Base-by-base conservation (phyloP, 2,329 filamentous ascomycete species). In the Sporothrix curviconia region DNA sequence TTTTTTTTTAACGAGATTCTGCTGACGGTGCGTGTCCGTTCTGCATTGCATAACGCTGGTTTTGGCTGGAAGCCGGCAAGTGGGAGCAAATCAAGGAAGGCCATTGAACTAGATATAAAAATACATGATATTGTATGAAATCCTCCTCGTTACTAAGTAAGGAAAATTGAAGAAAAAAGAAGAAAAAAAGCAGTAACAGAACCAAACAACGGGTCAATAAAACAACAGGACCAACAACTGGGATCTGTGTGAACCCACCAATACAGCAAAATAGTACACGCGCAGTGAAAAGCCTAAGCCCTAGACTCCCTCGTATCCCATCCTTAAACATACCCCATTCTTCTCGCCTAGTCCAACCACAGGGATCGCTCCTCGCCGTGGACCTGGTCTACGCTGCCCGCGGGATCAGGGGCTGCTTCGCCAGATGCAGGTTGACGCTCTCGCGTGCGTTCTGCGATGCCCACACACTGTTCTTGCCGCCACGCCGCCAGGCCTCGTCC, bases 401-500 rank as follows among this genome's bases (percentile, higher is more conserved):
- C 25, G 62, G 62, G 30, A 63, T 63, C 57, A 63, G 57, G 17
- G 72, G 75, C 63, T 79, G 78, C 67, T 79, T 80, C 3, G 79
- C 76, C 53, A 86, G 71, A 67, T 86, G 68, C 50, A 84, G 76
- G 63, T 80, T 84, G 34, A 86, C 82, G 62, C 82, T 84, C 73
- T 86, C 83, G 59, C 79, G 74, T 36, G 81, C 81, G 62, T 81
- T 83, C 59, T 78, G 71, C 49, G 80, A 81, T 15, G 72, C 70
- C 81, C 81, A 84, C 30, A 83, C 70, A 60, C 80, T 81, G 47
- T 76, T 73, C 58, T 69, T 70, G 5, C 81, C 81, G 14, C 80
- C 79, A 59, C 79, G 79, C 61, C 87, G 79, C 85, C 87, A 92
- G 69, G 90, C 87, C 63, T 85, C 83, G 4, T 80, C 80, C 2